Conservation (phyloP, 352 stramenopile genomes). For the Halophytophthora polymorphica region DNA sequence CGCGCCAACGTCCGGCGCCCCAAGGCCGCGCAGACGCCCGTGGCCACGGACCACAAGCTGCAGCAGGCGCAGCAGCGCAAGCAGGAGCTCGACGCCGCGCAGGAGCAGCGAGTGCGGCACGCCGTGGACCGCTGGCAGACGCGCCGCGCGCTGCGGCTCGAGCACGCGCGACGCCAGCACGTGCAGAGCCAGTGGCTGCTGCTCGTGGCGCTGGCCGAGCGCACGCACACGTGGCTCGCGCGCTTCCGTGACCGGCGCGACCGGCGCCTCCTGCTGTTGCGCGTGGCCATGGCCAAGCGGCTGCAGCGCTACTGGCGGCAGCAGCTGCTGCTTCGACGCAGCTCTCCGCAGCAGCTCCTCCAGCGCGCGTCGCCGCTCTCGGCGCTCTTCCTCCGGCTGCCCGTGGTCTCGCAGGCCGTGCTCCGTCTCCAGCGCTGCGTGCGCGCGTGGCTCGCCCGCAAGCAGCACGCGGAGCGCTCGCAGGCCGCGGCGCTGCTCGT, state of each 20-base stretch:
- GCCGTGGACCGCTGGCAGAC: conserved; percentile 57
- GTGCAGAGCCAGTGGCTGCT: conserved; percentile 61
- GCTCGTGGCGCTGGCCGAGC: conserved; percentile 33
- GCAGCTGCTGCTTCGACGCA: conserved; percentile 18
- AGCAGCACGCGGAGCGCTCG: conserved; percentile 17
- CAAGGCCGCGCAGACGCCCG: conserved; percentile 47
- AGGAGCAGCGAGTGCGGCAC: conserved; percentile 32
- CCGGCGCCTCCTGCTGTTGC: conserved; percentile 30
- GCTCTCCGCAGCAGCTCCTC: conserved; percentile 19
- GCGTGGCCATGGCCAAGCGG: conserved; percentile 44
- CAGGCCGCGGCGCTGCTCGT: conserved; percentile 50
- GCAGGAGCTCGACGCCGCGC: conserved; percentile 39
- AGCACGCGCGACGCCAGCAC: conserved; percentile 31
- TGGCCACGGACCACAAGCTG: conserved; percentile 47
- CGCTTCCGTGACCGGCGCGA: conserved; percentile 45
- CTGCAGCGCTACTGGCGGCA: conserved; percentile 60
- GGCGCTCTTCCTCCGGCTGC: conserved; percentile 49
- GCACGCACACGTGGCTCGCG: conserved; percentile 32
- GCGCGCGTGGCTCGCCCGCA: conserved; percentile 35
- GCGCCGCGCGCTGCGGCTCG: conserved; percentile 30
- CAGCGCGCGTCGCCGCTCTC: conserved; percentile 20
- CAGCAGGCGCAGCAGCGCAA: conserved; percentile 50
- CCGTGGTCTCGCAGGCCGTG: conserved; percentile 42
- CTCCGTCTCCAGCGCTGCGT: conserved; percentile 37
- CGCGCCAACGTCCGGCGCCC: conserved; percentile 29